Evolutionary conservation across 148 eudicot genomes (phyloP).

Genomic region (Pharnaceum exiguum): DNA sequence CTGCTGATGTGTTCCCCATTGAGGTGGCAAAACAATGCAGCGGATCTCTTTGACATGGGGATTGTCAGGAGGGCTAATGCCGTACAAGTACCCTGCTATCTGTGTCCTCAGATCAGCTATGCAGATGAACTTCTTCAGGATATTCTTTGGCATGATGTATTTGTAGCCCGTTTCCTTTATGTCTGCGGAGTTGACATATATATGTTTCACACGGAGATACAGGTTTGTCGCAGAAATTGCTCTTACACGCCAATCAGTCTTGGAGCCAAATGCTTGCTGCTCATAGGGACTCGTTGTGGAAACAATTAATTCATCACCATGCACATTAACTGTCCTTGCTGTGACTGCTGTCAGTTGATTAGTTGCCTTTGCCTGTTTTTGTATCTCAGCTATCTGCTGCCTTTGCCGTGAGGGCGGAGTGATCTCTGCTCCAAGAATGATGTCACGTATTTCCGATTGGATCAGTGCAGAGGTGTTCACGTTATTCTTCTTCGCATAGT

Average conservation of each 20-base stretch:
- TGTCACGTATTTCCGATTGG: conserved; percentile 95
- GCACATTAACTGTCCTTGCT: conserved; percentile 86
- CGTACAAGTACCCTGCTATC: conserved; percentile 93
- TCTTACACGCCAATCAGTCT: conserved; percentile 99
- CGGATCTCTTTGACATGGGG: conserved; percentile 99
- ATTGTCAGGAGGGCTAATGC: conserved; percentile 96
- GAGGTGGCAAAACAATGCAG: conserved; percentile 94
- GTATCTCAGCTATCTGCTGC: conserved; percentile 99
- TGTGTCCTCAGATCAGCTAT: conserved; percentile 94
- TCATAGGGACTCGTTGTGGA: conserved; percentile 97
- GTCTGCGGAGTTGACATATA: conserved; percentile 96
- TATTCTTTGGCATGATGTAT: conserved; percentile 97
- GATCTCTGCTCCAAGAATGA: conserved; percentile 97
- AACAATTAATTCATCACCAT: conserved; percentile 91
- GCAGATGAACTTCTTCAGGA: conserved; percentile 97
- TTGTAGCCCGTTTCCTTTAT: conserved; percentile 98
- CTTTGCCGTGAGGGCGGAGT: conserved; percentile 98
- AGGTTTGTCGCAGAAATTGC: conserved; percentile 99
- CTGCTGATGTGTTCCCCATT: conserved; percentile 97
- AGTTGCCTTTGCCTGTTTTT: conserved; percentile 73
- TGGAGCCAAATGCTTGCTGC: conserved; percentile 82
- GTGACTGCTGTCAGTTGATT: conserved; percentile 92
- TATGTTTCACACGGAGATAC: conserved; percentile 95
- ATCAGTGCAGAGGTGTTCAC: conserved; percentile 96
- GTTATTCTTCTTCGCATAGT: conserved; percentile 97